A percentile compares a stretch with the other conserved stretches of the same genome.
These are phyloP conservation scores for Sonneratia caseolaris DNA, from an alignment of 345 rosid genomes.

Conservation along the genomic window DNA sequence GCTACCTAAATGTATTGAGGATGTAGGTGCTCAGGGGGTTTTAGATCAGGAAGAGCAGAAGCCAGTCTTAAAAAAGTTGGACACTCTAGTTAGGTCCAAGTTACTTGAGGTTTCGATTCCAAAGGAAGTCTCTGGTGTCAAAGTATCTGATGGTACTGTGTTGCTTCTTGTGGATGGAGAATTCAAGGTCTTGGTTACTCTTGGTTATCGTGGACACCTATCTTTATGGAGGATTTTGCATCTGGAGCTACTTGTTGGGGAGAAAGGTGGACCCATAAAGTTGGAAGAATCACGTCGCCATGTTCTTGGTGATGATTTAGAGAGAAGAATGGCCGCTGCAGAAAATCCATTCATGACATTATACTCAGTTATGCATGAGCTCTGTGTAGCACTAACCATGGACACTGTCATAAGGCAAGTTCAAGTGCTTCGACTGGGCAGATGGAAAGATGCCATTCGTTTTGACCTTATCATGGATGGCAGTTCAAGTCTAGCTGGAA, in stretches of 20 bases:
- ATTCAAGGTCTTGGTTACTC: constrained; percentile 90
- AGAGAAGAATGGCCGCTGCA: constrained; percentile 88
- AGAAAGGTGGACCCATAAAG: constrained; percentile 63
- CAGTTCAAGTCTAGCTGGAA: constrained; percentile 21
- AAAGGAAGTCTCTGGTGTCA: constrained; percentile 76
- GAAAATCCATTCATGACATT: constrained; percentile 72
- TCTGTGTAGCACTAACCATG: constrained; percentile 82
- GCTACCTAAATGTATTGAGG: constrained; percentile 83
- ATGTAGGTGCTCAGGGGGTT: constrained; percentile 67
- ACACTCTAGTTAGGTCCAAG: constrained; percentile 77
- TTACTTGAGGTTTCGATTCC: constrained; percentile 79
- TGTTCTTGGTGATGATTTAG: constrained; percentile 87
- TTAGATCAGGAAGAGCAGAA: constrained; percentile 73
- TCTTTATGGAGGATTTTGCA: constrained; percentile 97
- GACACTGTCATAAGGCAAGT: constrained; percentile 96
- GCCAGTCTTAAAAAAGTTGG: constrained; percentile 78
- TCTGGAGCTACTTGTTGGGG: constrained; percentile 96
- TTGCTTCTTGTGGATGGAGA: constrained; percentile 70
- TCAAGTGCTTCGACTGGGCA: constrained; percentile 69
- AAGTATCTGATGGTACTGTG: constrained; percentile 80
- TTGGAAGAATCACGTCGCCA: constrained; percentile 69
- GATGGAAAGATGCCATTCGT: constrained; percentile 94
- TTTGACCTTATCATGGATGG: constrained; percentile 76
- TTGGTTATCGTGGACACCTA: constrained; percentile 91
- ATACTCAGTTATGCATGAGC: constrained; percentile 80